Conservation (phyloP, 2,329 filamentous ascomycete genomes). For the Fonsecaea erecta region DNA sequence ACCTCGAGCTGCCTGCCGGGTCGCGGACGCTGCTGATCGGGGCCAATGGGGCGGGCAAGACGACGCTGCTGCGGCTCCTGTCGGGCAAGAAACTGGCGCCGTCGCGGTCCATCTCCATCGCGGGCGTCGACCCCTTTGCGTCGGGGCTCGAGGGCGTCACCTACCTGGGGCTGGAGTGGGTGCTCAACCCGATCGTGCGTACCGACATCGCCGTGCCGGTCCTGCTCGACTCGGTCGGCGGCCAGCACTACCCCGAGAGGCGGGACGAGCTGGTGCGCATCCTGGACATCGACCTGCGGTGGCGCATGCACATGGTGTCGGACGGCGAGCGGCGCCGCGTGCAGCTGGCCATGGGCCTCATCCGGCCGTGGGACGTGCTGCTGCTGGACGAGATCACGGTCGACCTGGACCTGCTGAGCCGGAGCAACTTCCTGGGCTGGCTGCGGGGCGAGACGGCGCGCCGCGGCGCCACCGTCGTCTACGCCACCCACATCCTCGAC, state of each 20-base stretch:
- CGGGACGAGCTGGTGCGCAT: conserved; percentile 86
- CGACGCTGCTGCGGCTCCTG: conserved; percentile 89
- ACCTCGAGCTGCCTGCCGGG: conserved; percentile 75
- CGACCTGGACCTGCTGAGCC: conserved; percentile 84
- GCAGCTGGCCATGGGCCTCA: conserved; percentile 92
- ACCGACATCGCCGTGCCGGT: conserved; percentile 92
- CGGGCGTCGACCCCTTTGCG: conserved; percentile 88
- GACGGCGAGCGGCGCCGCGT: conserved; percentile 91
- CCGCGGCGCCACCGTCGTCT: conserved; percentile 87
- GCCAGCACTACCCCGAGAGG: conserved; percentile 77
- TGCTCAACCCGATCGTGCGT: conserved; percentile 92
- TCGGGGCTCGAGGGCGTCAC: conserved; percentile 89
- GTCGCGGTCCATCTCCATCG: conserved; percentile 72
- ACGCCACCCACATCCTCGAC: conserved; percentile 96
- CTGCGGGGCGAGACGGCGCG: conserved; percentile 83
- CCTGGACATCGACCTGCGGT: conserved; percentile 86
- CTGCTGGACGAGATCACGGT: conserved; percentile 97
- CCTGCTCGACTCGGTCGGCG: conserved; percentile 82
- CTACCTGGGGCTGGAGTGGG: conserved; percentile 97
- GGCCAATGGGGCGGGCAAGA: conserved; percentile 95
- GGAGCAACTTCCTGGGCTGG: conserved; percentile 83
- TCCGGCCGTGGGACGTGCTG: conserved; percentile 88
- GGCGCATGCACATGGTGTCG: conserved; percentile 95
- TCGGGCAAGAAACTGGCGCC: conserved; percentile 94
- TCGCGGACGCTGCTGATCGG: conserved; percentile 91